phyloP scores from a whole-genome alignment of 805 yeast genomes.

The Torulaspora quercuum region DNA sequence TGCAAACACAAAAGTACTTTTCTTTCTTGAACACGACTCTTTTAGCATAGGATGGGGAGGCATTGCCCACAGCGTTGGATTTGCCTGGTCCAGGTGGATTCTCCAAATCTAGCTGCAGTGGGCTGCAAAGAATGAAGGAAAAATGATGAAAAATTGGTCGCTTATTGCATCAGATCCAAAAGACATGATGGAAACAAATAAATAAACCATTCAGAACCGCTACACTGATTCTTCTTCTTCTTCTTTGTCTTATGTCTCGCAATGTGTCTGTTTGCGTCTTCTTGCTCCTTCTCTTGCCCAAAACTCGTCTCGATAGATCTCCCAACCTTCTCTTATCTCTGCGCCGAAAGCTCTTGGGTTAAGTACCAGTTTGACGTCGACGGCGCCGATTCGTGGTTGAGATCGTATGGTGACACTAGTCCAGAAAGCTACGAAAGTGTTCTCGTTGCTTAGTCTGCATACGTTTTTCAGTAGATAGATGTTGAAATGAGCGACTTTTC shows the following conservation, averaged over 20 bases:
- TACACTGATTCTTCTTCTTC: slow-evolving; percentile 17
- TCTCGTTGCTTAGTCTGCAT: slow-evolving; percentile 16
- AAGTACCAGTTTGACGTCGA: slow-evolving; percentile 75
- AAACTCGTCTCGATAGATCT: slow-evolving; percentile 84
- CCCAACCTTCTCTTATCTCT: slow-evolving; percentile 92
- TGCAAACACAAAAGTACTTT: too few relatives aligned
- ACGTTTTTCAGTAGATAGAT: slow-evolving; percentile 18
- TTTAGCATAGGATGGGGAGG: too few relatives aligned
- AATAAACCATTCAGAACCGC: slow-evolving; percentile 24
- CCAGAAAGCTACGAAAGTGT: slow-evolving; percentile 25
- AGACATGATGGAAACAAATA: slow-evolving; percentile 15
- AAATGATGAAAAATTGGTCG: slow-evolving; percentile 19
- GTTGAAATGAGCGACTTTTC: slow-evolving; percentile 25
- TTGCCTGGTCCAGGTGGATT: too few relatives aligned
- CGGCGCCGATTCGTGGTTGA: slow-evolving; percentile 67
- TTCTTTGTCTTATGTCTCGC: slow-evolving; percentile 5
- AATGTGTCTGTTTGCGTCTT: slow-evolving; percentile 39
- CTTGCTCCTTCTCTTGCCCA: slow-evolving; percentile 83
- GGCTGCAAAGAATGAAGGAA: too few relatives aligned
- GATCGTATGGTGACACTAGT: slow-evolving; percentile 36
- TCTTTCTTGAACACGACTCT: too few relatives aligned
- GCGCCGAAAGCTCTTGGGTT: slow-evolving; percentile 79
- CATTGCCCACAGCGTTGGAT: too few relatives aligned
- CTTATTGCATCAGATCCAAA: slow-evolving; percentile 6
- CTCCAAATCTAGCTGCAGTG: too few relatives aligned